Conservation (phyloP, 495 filamentous ascomycete genomes). For the Penicillium alfredii region DNA sequence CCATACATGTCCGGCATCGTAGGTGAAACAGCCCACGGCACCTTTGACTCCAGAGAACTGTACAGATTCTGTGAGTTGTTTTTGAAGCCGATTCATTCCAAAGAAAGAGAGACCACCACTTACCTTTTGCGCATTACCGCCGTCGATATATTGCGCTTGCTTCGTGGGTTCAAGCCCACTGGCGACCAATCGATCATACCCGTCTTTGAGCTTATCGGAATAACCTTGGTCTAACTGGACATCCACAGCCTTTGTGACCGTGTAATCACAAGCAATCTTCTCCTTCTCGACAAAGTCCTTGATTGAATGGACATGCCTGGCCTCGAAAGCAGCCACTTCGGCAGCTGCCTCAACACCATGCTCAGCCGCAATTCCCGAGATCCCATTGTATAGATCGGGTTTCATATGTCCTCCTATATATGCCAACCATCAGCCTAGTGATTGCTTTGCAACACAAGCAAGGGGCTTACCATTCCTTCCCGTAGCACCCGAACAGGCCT, state of each 20-base stretch:
- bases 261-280: slow-evolving; percentile 31
- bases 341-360: slow-evolving; percentile 29
- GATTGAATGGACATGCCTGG: slow-evolving; percentile 21
- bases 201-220: slow-evolving; percentile 18
- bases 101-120: slow-evolving; percentile 1
- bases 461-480: slow-evolving; percentile 46
- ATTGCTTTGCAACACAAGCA: not conserved
- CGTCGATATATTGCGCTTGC: slow-evolving; percentile 11
- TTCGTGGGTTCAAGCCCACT: slow-evolving; percentile 14
- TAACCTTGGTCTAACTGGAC: slow-evolving; percentile 19
- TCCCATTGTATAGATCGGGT: slow-evolving; percentile 29
- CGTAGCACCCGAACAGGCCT: slow-evolving; percentile 79
- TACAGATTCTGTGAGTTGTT: slow-evolving; percentile 8
- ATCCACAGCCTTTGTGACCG: slow-evolving; percentile 22
- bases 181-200: slow-evolving; percentile 18
- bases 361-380: slow-evolving; percentile 16
- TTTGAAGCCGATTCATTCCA: not conserved
- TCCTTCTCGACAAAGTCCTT: slow-evolving; percentile 24
- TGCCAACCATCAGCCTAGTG: not conserved
- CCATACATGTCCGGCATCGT: slow-evolving; percentile 52
- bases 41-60: slow-evolving; percentile 44
- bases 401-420: slow-evolving; percentile 31
- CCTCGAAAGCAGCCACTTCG: slow-evolving; percentile 31
- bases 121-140: slow-evolving; percentile 18
- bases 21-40: slow-evolving; percentile 35